Evolutionary conservation across 352 stramenopile genomes (phyloP).

Genomic region (Globisporangium orthogonon): DNA sequence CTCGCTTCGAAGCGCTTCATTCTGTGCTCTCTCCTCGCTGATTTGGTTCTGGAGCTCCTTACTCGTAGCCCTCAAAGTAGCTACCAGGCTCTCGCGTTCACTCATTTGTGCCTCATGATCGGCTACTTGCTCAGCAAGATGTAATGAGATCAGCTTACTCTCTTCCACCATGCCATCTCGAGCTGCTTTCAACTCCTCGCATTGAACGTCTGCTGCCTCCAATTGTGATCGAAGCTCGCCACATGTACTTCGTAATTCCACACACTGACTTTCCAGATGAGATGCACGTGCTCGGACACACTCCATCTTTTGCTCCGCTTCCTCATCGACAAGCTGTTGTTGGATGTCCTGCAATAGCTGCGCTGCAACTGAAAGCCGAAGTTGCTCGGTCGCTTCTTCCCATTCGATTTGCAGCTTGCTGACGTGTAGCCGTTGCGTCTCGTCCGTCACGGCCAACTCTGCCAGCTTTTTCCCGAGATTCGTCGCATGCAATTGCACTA

Average conservation of each 20-base stretch:
- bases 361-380: background rate
- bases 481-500: background rate
- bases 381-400: background rate
- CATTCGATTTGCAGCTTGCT: background rate
- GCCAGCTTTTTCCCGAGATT: background rate
- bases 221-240: background rate
- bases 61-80: background rate
- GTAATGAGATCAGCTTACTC: no score
- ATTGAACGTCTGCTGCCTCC: background rate
- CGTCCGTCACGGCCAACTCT: background rate
- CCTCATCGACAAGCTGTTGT: background rate
- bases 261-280: background rate
- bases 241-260: background rate
- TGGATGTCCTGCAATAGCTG: background rate
- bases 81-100: background rate
- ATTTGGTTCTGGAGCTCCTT: slow-evolving; percentile 1
- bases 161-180: background rate
- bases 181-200: background rate
- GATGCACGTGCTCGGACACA: background rate
- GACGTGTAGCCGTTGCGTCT: background rate
- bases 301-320: background rate
- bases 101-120: background rate
- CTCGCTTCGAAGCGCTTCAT: background rate
- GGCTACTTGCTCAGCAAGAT: background rate
- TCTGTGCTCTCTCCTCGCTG: background rate